Evolutionary conservation across 1,284 basidiomycete genomes (phyloP).

Genomic region (Ceratorhiza oryzae-sativae): DNA sequence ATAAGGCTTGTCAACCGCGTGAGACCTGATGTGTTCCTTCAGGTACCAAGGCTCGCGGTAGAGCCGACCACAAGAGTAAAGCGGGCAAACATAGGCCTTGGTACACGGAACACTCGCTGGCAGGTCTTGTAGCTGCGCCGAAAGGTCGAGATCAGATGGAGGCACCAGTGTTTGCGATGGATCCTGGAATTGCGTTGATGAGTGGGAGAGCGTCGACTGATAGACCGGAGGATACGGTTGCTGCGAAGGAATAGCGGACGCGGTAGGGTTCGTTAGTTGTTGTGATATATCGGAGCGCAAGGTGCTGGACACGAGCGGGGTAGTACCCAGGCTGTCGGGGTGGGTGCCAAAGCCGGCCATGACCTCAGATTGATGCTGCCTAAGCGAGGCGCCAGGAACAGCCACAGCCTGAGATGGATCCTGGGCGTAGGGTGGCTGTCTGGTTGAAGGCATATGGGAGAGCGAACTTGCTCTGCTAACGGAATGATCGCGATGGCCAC

Average conservation of each 20-base stretch:
- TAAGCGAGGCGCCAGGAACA: constrained; percentile 32
- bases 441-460: background rate
- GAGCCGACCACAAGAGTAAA: constrained; percentile 77
- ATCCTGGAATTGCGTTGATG: background rate
- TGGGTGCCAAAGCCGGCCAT: background rate
- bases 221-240: background rate
- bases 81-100: constrained; percentile 78
- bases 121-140: constrained; percentile 41
- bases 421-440: constrained; percentile 35
- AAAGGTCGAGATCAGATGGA: constrained; percentile 39
- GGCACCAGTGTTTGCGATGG: background rate
- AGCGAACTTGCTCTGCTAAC: constrained; percentile 15
- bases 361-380: constrained; percentile 36
- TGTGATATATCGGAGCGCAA: constrained; percentile 35
- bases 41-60: constrained; percentile 92
- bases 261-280: background rate
- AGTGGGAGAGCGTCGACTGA: background rate
- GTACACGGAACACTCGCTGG: constrained; percentile 47
- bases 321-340: background rate
- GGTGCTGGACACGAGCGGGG: constrained; percentile 27
- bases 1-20: constrained; percentile 86
- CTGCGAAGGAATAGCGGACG: background rate
- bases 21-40: constrained; percentile 86
- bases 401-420: constrained; percentile 32
- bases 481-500: constrained; percentile 7